Base-by-base conservation (phyloP, 495 filamentous ascomycete species). In the Penicillium lividum region DNA sequence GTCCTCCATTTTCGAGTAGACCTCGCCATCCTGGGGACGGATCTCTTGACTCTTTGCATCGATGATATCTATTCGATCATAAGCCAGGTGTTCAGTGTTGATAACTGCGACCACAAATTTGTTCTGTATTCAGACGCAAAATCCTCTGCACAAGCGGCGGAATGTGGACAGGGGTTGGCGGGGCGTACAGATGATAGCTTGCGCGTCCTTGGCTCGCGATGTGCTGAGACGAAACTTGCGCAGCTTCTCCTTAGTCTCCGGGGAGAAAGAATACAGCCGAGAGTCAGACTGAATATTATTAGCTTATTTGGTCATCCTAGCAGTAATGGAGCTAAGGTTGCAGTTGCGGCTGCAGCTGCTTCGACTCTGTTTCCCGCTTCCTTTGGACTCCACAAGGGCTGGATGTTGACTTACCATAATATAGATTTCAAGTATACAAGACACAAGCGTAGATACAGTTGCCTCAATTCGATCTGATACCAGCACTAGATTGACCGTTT, bases 141-240 rank as follows among this genome's bases (percentile, higher is more conserved):
- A 29, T 28, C 18, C 27, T 16, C 33, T 5, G 18, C 15, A 11
- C 15, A 5, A 16, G 5, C 11, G 38, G 8, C 15, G 15, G 16
- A 31, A 13, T 10, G 52, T 53, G 33, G 54, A 36, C 7, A 29
- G 36, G 33, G 47, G 28, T 53, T 30, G 36, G 56, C 53, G 57
- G 48, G 66, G 80, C 86, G 74, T 90, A 97, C 94, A 97, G 58
- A 98, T 92, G 62, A 93, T 83, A 55, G 92, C 94, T 79, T 97
- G 92, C 1, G 92, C 86, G 42, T 88, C 84, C 64, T 87, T 92
- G n/a, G 90, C 84, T 60, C 94, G 81, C 27, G 93, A 97, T 7
- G 94, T 97, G 10, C 86, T 82, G 9, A 98, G 80, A 38, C 94
- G 90, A 77, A 98, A 98, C 71, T 96, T 97, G 68, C 89, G 87